Evolutionary conservation across 2,329 filamentous ascomycete species (phyloP).

Genomic region (Arthrobotrys megalospora): DNA sequence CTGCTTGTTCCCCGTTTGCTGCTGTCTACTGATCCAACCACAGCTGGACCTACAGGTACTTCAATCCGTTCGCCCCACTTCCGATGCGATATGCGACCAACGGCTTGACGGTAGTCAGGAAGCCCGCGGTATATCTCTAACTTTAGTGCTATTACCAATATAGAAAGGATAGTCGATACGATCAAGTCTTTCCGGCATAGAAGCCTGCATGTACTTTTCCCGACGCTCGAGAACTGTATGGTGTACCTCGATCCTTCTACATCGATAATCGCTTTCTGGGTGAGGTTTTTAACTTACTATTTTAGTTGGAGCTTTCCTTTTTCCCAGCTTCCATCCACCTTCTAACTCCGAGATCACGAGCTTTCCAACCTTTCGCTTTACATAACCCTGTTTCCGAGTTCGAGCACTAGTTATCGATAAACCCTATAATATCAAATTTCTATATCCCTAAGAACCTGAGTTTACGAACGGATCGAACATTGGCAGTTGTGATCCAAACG

Average conservation of each 20-base stretch:
- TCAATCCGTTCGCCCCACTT: conserved; percentile 49
- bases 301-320: conserved; percentile 37
- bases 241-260: conserved; percentile 17
- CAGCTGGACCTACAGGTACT: conserved; percentile 23
- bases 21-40: conserved; percentile 29
- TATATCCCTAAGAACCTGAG: conserved; percentile 2
- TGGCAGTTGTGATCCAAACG: conserved; percentile 18
- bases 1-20: conserved; percentile 11
- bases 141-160: conserved; percentile 20
- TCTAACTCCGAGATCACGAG: conserved; percentile 58
- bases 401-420: conserved; percentile 27
- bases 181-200: conserved; percentile 39
- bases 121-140: conserved; percentile 15
- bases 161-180: conserved; percentile 47
- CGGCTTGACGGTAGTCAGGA: conserved; percentile 13
- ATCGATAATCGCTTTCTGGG: conserved; percentile 17
- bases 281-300: conserved; percentile 51
- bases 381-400: conserved; percentile 17
- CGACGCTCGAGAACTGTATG: conserved; percentile 13
- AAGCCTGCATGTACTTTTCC: conserved; percentile 14
- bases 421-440: conserved; percentile 7
- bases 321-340: conserved; percentile 45
- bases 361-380: conserved; percentile 33
- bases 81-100: conserved; percentile 60
- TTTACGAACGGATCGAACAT: conserved; percentile 31